These are phyloP conservation scores for Gossypium arboreum DNA, from an alignment of 345 rosid species.

Conservation along the genomic window DNA sequence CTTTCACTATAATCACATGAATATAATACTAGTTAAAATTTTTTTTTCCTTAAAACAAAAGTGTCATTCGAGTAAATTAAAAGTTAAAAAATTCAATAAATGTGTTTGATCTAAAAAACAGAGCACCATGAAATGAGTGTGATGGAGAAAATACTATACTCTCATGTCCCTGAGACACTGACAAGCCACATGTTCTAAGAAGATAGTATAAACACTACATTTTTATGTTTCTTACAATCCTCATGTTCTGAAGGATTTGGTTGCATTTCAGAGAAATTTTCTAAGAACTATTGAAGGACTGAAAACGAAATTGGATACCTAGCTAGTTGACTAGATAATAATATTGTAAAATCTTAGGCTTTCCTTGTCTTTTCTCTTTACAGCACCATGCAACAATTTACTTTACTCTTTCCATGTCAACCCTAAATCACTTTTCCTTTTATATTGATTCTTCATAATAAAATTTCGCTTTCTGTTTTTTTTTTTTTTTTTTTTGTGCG, in stretches of 20 bases:
- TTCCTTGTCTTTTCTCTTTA: background rate
- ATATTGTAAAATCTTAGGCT: background rate
- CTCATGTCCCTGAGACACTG: background rate
- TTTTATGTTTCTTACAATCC: background rate
- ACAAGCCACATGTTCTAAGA: background rate
- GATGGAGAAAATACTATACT: background rate
- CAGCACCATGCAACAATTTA: background rate
- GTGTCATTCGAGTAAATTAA: too few species aligned
- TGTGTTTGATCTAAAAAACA: background rate
- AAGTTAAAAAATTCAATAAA: background rate
- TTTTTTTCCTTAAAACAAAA: too few species aligned
- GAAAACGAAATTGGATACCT: background rate
- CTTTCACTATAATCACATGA: background rate
- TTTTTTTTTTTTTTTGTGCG: too few species aligned
- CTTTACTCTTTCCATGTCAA: background rate
- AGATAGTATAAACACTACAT: background rate
- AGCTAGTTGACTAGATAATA: background rate
- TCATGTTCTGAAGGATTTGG: background rate
- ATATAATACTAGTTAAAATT: background rate
- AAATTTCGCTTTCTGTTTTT: background rate
- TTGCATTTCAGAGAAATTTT: background rate
- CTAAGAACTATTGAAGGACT: background rate
- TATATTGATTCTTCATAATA: background rate
- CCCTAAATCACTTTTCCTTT: background rate
- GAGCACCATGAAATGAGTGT: background rate